phyloP scores from a whole-genome alignment of 2,329 filamentous ascomycete species.

The Colletotrichum sojae region DNA sequence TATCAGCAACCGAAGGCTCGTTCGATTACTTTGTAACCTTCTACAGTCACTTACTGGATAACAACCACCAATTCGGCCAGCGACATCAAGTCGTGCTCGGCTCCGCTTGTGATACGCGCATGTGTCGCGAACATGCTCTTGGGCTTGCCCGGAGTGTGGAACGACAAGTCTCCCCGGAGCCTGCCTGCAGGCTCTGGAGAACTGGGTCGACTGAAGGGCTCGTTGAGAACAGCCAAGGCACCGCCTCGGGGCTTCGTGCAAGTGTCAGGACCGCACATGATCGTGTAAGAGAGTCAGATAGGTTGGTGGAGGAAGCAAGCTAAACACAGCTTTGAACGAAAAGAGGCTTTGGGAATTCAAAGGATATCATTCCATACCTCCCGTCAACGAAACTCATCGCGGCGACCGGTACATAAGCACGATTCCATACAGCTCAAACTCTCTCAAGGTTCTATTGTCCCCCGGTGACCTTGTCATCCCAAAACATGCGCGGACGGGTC shows the following conservation, averaged over 20 bases:
- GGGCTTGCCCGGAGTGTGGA: slow-evolving; percentile 58
- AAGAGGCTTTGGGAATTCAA: too few relatives aligned
- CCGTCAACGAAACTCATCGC: too few relatives aligned
- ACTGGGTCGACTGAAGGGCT: slow-evolving; percentile 21
- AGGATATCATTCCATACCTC: too few relatives aligned
- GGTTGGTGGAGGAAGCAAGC: too few relatives aligned
- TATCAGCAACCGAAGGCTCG: not conserved
- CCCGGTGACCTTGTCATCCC: slow-evolving; percentile 29
- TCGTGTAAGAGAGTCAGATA: too few relatives aligned
- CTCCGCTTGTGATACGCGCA: slow-evolving; percentile 55
- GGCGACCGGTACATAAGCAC: not conserved
- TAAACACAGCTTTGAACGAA: too few relatives aligned
- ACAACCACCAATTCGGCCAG: slow-evolving; percentile 52
- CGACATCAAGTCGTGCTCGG: not conserved
- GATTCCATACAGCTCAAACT: slow-evolving; percentile 21
- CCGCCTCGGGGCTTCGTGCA: slow-evolving; percentile 59
- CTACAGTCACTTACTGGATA: slow-evolving; percentile 57
- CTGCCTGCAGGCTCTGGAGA: not conserved
- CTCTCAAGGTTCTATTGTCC: slow-evolving; percentile 36
- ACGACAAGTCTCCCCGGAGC: slow-evolving; percentile 57
- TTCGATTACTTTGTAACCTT: not conserved
- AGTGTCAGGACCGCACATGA: slow-evolving; percentile 62
- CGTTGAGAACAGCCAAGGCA: slow-evolving; percentile 60
- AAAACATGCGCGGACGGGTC: slow-evolving; percentile 37
- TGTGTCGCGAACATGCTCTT: slow-evolving; percentile 57